These are phyloP conservation scores for Candida nanaspora DNA, from an alignment of 805 yeast species.

Conservation along the genomic window DNA sequence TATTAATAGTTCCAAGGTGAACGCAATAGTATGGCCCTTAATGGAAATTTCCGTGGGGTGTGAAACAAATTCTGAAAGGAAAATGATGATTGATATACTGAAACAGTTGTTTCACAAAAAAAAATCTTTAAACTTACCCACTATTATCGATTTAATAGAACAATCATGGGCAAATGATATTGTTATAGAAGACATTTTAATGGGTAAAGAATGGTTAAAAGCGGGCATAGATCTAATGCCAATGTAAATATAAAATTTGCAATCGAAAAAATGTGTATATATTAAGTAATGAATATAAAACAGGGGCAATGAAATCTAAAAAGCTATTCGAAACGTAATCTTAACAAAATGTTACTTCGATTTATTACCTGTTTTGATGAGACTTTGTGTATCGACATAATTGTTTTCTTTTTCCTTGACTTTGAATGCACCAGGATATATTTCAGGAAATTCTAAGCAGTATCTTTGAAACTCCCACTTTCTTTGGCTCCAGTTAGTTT, in stretches of 20 bases:
- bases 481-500: slow-evolving; percentile 34
- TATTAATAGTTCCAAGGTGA: slow-evolving; percentile 28
- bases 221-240: slow-evolving; percentile 40
- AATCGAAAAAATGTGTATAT: too few species aligned
- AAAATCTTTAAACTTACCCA: slow-evolving; percentile 35
- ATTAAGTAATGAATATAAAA: too few species aligned
- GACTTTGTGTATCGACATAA: slow-evolving; percentile 16
- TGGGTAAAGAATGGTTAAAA: slow-evolving; percentile 31
- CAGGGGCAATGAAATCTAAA: too few species aligned
- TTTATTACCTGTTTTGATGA: neutral
- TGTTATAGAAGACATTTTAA: slow-evolving; percentile 31
- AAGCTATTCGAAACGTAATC: too few species aligned
- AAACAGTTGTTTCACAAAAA: slow-evolving; percentile 28
- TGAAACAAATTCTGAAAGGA: slow-evolving; percentile 22
- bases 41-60: slow-evolving; percentile 38
- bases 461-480: slow-evolving; percentile 31
- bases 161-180: slow-evolving; percentile 32
- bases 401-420: slow-evolving; percentile 26
- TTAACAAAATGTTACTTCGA: too few species aligned
- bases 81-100: slow-evolving; percentile 20
- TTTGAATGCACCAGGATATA: slow-evolving; percentile 28
- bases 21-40: slow-evolving; percentile 48
- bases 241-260: too few species aligned
- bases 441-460: slow-evolving; percentile 28
- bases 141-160: slow-evolving; percentile 28